Evolutionary conservation across 1,284 basidiomycete genomes (phyloP).

Genomic region (Schizophyllum commune): DNA sequence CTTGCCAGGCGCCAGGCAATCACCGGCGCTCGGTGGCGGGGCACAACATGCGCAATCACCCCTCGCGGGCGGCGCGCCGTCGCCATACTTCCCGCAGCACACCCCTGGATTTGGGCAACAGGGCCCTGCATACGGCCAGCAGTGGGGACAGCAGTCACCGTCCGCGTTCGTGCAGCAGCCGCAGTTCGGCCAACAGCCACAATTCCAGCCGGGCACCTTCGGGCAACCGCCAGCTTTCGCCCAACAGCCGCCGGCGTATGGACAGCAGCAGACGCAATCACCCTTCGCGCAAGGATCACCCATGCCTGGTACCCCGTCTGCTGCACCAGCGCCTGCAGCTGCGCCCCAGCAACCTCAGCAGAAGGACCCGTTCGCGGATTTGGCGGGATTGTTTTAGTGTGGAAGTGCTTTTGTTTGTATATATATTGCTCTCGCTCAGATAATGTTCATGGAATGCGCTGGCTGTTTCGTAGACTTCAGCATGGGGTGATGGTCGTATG

Average conservation of each 20-base stretch:
- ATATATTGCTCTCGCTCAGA: background rate
- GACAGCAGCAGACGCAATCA: conserved; percentile 12
- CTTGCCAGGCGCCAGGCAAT: background rate
- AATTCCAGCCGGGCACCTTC: conserved; percentile 2
- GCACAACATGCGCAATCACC: background rate
- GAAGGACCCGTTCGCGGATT: conserved; percentile 78
- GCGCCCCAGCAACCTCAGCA: conserved; percentile 17
- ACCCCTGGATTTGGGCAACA: background rate
- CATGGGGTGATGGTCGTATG: too few species aligned
- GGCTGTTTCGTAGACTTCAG: too few species aligned
- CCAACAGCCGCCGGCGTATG: conserved; percentile 2
- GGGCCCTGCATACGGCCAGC: background rate
- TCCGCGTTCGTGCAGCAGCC: background rate
- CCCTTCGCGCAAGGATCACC: background rate
- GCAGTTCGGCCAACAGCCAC: conserved; percentile 11
- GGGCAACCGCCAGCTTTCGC: background rate
- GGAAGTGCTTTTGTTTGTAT: background rate
- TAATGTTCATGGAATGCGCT: too few species aligned
- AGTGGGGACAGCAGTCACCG: conserved; percentile 2
- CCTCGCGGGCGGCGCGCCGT: background rate
- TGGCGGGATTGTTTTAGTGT: conserved; percentile 63
- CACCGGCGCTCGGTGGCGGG: background rate
- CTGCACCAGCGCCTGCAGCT: conserved; percentile 14
- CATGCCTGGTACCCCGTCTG: background rate
- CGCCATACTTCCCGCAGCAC: background rate